Conservation (phyloP, 2,329 filamentous ascomycete genomes). For the Podosphaera fusca region DNA sequence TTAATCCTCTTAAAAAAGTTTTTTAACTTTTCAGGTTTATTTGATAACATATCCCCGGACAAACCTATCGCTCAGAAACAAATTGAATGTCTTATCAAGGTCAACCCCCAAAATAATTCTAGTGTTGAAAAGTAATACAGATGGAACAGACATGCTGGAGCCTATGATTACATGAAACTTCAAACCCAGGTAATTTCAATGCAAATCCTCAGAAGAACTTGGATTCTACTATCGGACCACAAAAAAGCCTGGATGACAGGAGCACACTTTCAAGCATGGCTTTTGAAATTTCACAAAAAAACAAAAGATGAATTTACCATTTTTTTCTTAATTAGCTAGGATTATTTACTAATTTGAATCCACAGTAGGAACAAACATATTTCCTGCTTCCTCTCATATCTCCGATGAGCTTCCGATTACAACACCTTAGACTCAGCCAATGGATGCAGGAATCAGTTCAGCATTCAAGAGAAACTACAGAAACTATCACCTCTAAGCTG, state of each 20-base stretch:
- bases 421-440: not conserved
- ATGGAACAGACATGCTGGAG: not conserved
- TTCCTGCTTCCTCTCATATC: not conserved
- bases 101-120: not conserved
- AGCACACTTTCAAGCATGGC: not conserved
- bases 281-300: not conserved
- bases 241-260: not conserved
- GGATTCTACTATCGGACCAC: not conserved
- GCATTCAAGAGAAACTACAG: not conserved
- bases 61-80: not conserved
- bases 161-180: not conserved
- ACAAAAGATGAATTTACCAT: not conserved
- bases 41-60: not conserved
- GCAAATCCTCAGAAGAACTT: not conserved
- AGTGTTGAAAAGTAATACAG: not conserved
- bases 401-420: not conserved
- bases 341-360: not conserved
- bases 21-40: not conserved
- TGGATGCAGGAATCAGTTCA: not conserved
- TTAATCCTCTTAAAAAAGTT: not conserved
- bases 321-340: not conserved
- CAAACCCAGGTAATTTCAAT: not conserved
- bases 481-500: not conserved
- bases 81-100: not conserved
- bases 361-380: not conserved